Percentiles rank a stretch among this genome's conserved stretches.
These are phyloP conservation scores for Physcomitrium patens DNA, from an alignment of 225 moss, liverwort and hornwort species.

Conservation along the genomic window DNA sequence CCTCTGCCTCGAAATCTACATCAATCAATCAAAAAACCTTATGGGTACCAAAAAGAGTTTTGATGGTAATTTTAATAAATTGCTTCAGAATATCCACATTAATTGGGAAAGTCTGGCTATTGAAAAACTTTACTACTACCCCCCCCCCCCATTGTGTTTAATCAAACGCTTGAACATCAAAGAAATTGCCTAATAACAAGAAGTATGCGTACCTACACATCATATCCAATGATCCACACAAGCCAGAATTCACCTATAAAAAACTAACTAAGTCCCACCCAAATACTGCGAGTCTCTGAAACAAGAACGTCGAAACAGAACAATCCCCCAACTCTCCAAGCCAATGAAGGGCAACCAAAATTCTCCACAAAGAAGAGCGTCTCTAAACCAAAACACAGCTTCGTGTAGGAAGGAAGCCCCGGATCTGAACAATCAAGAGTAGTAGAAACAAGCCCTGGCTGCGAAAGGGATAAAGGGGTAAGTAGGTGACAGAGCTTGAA, in stretches of 20 bases:
- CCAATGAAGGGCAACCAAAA: too few relatives aligned
- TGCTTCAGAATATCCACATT: background rate
- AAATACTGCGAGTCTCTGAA: too few relatives aligned
- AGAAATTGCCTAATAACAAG: too few relatives aligned
- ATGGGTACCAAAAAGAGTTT: background rate
- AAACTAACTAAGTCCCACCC: background rate
- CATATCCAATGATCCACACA: background rate
- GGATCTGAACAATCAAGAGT: too few relatives aligned
- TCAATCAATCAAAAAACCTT: background rate
- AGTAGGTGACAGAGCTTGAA: background rate
- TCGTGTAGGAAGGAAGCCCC: too few relatives aligned
- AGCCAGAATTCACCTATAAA: background rate
- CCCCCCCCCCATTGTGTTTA: background rate
- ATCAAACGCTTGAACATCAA: constrained; percentile 16
- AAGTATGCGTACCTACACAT: too few relatives aligned
- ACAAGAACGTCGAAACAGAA: too few relatives aligned
- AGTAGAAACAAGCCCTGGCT: background rate
- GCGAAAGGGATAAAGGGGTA: background rate
- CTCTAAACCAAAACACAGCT: too few relatives aligned
- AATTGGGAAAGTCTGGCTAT: background rate
- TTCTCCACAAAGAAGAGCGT: too few relatives aligned
- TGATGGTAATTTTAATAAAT: too few relatives aligned
- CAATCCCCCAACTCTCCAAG: too few relatives aligned
- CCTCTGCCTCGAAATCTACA: constrained; percentile 23
- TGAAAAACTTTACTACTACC: background rate